Evolutionary conservation across 163 green algal genomes (phyloP).

Genomic region (Volvox carteri): DNA sequence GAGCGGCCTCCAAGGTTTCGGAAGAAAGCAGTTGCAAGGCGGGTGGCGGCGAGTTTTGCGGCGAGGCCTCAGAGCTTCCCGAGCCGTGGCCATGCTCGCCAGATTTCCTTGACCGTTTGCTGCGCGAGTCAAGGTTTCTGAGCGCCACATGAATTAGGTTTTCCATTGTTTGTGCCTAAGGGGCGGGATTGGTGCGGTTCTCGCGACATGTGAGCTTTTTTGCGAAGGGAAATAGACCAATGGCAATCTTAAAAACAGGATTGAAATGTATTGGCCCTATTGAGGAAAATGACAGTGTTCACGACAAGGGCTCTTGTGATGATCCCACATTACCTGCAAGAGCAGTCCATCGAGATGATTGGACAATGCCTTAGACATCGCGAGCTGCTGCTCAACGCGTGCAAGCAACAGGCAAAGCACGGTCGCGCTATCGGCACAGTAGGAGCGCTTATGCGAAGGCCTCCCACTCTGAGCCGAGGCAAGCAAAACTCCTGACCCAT

Average conservation of each 20-base stretch:
- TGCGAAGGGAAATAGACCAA: neutral
- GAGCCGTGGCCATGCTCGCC: neutral
- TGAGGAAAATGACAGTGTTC: no score
- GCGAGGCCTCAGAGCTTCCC: neutral
- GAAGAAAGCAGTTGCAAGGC: no score
- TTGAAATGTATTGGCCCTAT: neutral
- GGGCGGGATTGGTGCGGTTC: neutral
- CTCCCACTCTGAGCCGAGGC: neutral
- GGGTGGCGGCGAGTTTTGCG: no score
- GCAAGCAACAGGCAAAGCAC: neutral
- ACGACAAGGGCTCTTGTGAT: no score
- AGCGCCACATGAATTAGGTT: neutral
- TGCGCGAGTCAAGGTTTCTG: neutral
- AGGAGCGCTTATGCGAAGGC: neutral
- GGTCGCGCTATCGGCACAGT: neutral
- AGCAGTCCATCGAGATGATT: neutral
- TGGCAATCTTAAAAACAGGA: neutral
- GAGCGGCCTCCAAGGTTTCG: no score
- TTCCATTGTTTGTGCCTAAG: neutral
- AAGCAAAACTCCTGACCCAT: neutral
- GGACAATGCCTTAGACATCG: slow-evolving; percentile 1
- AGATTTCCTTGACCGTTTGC: neutral
- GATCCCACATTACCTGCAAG: neutral
- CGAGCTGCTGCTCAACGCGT: neutral
- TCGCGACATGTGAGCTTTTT: neutral